Percentiles rank a stretch among this genome's conserved stretches.
Evolutionary conservation across 768 basidiomycete genomes (phyloP).

Genomic region (Mycena leptocephala): DNA sequence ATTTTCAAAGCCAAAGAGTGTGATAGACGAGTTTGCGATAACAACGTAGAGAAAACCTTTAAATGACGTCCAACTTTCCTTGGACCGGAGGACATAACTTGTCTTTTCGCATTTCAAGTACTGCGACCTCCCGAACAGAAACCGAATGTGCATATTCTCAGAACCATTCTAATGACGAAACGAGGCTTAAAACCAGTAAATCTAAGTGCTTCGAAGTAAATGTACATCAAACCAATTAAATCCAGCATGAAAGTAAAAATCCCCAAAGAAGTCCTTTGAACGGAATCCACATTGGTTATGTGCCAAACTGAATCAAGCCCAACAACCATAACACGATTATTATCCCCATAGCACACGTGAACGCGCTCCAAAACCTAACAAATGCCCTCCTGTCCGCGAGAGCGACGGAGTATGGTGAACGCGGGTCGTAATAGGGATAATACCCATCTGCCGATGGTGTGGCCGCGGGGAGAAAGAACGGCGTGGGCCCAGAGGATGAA

Average conservation of each 20-base stretch:
- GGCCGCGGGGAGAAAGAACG: conserved; percentile 16
- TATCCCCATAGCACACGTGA: conserved; percentile 12
- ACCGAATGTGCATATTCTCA: too few species aligned
- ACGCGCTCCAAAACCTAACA: conserved; percentile 28
- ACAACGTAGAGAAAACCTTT: too few species aligned
- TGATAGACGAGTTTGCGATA: conserved; percentile 56
- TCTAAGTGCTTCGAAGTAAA: not conserved
- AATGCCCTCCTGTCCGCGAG: conserved; percentile 31
- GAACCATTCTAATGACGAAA: too few species aligned
- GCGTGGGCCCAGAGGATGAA: conserved; percentile 30
- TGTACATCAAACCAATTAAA: not conserved
- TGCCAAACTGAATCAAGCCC: conserved; percentile 18
- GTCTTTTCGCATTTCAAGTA: too few species aligned
- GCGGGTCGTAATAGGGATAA: conserved; percentile 39
- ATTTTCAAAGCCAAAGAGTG: conserved; percentile 57
- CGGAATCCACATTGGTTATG: not conserved
- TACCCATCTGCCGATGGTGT: not conserved
- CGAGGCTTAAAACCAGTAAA: not conserved
- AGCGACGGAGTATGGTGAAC: conserved; percentile 33
- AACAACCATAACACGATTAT: conserved; percentile 26
- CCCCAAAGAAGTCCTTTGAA: not conserved
- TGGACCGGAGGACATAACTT: too few species aligned
- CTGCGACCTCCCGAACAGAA: too few species aligned
- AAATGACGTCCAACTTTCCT: too few species aligned
- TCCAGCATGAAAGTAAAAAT: not conserved